Evolutionary conservation across 225 moss, liverwort and hornwort species (phyloP), one percentile per base, ranked within the genome.

Genomic region (Polytrichum formosum): DNA sequence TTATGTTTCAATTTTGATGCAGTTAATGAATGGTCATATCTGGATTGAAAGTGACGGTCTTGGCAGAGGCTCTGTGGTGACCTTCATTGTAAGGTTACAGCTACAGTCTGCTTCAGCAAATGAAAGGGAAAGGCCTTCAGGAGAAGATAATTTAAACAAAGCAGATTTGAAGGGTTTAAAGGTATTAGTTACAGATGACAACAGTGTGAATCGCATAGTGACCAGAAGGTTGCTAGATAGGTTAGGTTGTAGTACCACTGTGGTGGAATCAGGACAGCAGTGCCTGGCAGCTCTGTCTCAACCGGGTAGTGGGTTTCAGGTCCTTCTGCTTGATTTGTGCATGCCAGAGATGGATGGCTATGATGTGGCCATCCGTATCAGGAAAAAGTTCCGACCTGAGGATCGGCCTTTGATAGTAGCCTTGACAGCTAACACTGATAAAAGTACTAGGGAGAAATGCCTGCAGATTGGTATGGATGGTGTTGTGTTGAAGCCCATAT

Each of bases 311-410:
- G 76, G 72, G 53, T 89, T 78, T 61, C 31, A 76, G 35, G 87
- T 86, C 53, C 84, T 89, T 2, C 21, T 89, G 63, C 87, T 89
- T 56, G 86, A 89, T 77, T 74, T 87, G 77, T 90, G 90, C 74
- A 90, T 90, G 90, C 90, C 90, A 33, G 90, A 88, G 77, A 90
- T 90, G 90, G 90, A 90, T 72, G 90, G 90, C 25, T 90, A 83
- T 75, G 87, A 85, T 1, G 90, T 87, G 66, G 87, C 90, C 46
- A 85, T 67, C 20, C 80, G 82, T 65, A 83, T 90, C 77, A 85
- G 82, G 77, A 84, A 88, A 78, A 85, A 82, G 80, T 84, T 81
- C 28, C 84, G 87, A 1, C 68, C 78, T 1, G 85, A 85, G 67
- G 85, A 85, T 66, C 79, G 74, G 6, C 84, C 87, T 5, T 26